A percentile compares a stretch with the other conserved stretches of the same genome.
phyloP scores from a whole-genome alignment of 805 yeast genomes.

The Ogataea naganishii region DNA sequence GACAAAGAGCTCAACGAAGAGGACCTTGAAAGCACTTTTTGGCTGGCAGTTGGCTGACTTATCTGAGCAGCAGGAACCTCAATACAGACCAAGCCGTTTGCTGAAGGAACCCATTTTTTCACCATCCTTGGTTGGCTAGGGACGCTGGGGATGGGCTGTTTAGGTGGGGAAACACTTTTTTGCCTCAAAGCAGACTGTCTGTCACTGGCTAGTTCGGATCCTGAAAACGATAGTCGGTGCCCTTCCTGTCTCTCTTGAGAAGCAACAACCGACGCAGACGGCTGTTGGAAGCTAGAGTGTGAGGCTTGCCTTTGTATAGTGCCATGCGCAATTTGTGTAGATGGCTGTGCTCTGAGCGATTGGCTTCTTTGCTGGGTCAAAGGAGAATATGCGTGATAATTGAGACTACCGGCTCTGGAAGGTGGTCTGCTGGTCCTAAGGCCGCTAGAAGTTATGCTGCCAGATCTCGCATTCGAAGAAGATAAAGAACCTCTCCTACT shows the following conservation, averaged over 20 bases:
- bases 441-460: constrained; percentile 8
- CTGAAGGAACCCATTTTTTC: constrained; percentile 66
- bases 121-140: constrained; percentile 43
- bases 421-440: constrained; percentile 7
- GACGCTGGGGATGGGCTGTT: no score
- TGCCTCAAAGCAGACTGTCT: no score
- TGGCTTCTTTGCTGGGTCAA: constrained; percentile 11
- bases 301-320: constrained; percentile 4
- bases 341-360: constrained; percentile 8
- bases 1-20: constrained; percentile 16
- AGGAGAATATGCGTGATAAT: constrained; percentile 10
- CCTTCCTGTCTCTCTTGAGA: not conserved
- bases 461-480: constrained; percentile 9
- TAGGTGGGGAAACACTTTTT: no score
- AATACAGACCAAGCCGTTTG: constrained; percentile 57
- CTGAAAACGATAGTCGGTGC: no score
- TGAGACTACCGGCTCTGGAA: constrained; percentile 12
- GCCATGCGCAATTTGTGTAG: constrained; percentile 3
- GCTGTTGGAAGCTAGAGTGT: not conserved
- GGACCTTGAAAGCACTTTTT: constrained; percentile 12
- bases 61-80: constrained; percentile 48
- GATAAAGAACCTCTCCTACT: constrained; percentile 16
- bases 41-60: constrained; percentile 9
- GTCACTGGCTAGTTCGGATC: no score
- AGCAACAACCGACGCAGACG: not conserved